A percentile compares a stretch with the other conserved stretches of the same genome.
Evolutionary conservation across 257 asterid genomes (phyloP).

Genomic region (Oldenlandia corymbosa): DNA sequence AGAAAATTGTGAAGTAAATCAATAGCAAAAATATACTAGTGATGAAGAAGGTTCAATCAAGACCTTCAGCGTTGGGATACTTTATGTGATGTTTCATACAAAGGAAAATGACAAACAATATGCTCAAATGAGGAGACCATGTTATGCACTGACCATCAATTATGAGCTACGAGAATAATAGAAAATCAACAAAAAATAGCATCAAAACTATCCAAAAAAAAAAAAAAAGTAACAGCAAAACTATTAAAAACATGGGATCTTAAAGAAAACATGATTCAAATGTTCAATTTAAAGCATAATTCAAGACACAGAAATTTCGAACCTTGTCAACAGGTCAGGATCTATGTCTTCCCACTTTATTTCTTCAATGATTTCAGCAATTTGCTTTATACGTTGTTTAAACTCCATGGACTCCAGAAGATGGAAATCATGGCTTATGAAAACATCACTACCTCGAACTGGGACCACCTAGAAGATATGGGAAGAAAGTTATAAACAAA

Average conservation of each 20-base stretch:
- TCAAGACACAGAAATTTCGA: not conserved
- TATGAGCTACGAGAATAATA: no score
- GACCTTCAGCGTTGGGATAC: not conserved
- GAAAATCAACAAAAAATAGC: no score
- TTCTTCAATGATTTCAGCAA: constrained; percentile 80
- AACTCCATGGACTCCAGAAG: constrained; percentile 93
- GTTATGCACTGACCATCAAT: not conserved
- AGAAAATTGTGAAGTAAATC: no score
- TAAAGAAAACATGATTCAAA: no score
- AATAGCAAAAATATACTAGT: no score
- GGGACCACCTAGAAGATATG: constrained; percentile 54
- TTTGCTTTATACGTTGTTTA: constrained; percentile 80
- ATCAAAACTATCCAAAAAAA: no score
- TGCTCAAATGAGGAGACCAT: not conserved
- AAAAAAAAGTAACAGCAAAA: no score
- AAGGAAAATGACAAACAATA: not conserved
- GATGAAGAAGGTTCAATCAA: not conserved
- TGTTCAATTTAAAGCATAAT: no score
- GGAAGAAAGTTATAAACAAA: constrained; percentile 7
- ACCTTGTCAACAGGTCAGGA: constrained; percentile 93
- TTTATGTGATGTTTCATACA: not conserved
- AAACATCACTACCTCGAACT: constrained; percentile 46
- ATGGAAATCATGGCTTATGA: constrained; percentile 84
- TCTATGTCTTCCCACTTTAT: constrained; percentile 77
- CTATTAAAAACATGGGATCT: no score